These are phyloP conservation scores for Aspergillus melleus DNA, from an alignment of 2,329 filamentous ascomycete species.

Conservation along the genomic window DNA sequence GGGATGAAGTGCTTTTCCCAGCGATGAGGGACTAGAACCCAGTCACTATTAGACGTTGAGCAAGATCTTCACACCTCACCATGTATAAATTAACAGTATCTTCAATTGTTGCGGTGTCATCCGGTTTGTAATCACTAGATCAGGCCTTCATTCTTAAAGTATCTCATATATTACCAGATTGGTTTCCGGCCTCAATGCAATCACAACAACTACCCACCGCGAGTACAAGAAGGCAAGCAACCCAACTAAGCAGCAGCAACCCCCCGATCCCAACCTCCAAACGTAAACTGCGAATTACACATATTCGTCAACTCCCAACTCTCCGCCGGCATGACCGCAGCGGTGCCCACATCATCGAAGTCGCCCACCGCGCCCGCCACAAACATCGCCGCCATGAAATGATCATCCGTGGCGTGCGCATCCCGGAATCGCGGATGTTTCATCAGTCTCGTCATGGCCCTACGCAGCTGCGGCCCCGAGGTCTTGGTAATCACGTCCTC, in stretches of 20 bases:
- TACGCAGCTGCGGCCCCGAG: slow-evolving; percentile 55
- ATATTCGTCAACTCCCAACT: slow-evolving; percentile 68
- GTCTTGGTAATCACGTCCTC: slow-evolving; percentile 60
- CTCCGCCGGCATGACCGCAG: slow-evolving; percentile 50
- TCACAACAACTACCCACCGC: too few relatives aligned
- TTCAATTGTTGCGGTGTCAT: too few relatives aligned
- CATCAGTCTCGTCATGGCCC: slow-evolving; percentile 63
- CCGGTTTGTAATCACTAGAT: too few relatives aligned
- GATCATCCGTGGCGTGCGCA: slow-evolving; percentile 69
- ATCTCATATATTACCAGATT: too few relatives aligned
- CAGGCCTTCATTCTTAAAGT: too few relatives aligned
- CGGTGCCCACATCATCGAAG: slow-evolving; percentile 44
- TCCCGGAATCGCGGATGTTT: slow-evolving; percentile 66
- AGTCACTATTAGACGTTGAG: too few relatives aligned
- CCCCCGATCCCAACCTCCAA: slow-evolving; percentile 43
- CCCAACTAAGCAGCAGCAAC: background rate
- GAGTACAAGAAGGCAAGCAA: too few relatives aligned
- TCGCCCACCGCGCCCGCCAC: slow-evolving; percentile 59
- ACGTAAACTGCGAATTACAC: slow-evolving; percentile 62
- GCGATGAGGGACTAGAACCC: too few relatives aligned
- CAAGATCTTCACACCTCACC: too few relatives aligned
- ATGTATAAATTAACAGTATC: too few relatives aligned
- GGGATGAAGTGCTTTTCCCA: too few relatives aligned
- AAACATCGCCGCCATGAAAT: slow-evolving; percentile 67
- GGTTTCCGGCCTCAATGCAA: too few relatives aligned